Conservation (phyloP, 2,329 filamentous ascomycete genomes). For the Colletotrichum sp. region DNA sequence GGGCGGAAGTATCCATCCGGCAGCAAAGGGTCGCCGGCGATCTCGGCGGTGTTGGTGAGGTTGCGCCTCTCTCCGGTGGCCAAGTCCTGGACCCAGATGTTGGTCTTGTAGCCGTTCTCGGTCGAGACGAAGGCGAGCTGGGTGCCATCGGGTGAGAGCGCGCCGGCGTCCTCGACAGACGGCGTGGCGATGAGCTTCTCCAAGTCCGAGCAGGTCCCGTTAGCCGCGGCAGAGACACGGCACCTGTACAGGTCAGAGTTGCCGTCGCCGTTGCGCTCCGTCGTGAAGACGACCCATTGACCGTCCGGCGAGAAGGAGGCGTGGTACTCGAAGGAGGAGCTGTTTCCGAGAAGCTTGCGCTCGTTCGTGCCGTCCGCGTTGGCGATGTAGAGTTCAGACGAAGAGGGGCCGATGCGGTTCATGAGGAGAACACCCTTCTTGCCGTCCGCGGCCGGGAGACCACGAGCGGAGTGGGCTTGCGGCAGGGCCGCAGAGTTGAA, state of each 20-base stretch:
- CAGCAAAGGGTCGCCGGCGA: neutral
- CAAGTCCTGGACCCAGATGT: slow-evolving; percentile 6
- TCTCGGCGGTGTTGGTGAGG: slow-evolving; percentile 5
- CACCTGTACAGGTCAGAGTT: slow-evolving; percentile 12
- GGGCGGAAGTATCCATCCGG: slow-evolving; percentile 5
- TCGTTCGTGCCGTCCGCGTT: slow-evolving; percentile 12
- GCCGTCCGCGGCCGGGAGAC: slow-evolving; percentile 6
- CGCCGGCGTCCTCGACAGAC: slow-evolving; percentile 7
- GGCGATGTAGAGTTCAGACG: slow-evolving; percentile 10
- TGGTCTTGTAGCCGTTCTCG: slow-evolving; percentile 6
- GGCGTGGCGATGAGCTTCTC: slow-evolving; percentile 7
- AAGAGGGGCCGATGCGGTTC: slow-evolving; percentile 8
- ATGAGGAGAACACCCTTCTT: slow-evolving; percentile 14
- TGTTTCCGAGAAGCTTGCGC: neutral
- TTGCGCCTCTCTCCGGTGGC: slow-evolving; percentile 1
- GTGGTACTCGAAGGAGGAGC: slow-evolving; percentile 1
- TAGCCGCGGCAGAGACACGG: neutral
- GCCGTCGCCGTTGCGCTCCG: slow-evolving; percentile 12
- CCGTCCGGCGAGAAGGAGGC: slow-evolving; percentile 5
- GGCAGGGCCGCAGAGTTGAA: neutral
- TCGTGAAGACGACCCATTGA: neutral
- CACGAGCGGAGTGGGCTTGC: slow-evolving; percentile 2
- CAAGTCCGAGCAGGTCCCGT: neutral
- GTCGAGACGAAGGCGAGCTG: slow-evolving; percentile 5
- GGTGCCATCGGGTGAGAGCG: neutral